Base-by-base conservation (phyloP, 2,329 filamentous ascomycete species). In the Tolypocladium guangdongense region DNA sequence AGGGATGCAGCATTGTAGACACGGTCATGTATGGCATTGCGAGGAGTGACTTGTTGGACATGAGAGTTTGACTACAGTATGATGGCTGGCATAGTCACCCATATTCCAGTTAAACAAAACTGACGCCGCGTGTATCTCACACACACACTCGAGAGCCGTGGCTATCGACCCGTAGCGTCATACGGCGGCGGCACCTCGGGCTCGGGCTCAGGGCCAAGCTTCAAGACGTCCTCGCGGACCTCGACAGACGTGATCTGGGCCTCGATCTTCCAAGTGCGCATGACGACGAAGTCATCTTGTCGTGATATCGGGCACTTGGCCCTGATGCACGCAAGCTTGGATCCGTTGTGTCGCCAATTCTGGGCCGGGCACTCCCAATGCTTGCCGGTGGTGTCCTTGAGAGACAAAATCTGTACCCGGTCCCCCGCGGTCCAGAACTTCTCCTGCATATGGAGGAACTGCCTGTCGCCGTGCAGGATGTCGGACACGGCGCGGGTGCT, bases 1-100 rank as follows among this genome's bases (percentile, higher is more conserved):
- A 35, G 76, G n/a, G n/a, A n/a, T n/a, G 73, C 0, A 53, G 59
- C 51, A 50, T 72, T 7, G 54, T 69, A 48, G 75, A 75, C 56
- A 58, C 71, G 18, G 18, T 63, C 7, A 36, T 72, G 7, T 74
- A 65, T 55, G 68, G 72, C 0, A 56, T 78, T 33, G 52, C 73
- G 49, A 68, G 71, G 53, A 60, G 63, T 7, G 71, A 75, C n/a
- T 35, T 62, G 33, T 46, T 60, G 45, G 32, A 33, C 32, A 33
- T 33, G 8, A 33, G 10, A 33, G 8, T 11, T 33, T 7, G 32
- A 33, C 32, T 33, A 22, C 20, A 3, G 20, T 7, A 16, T 7
- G 4, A 24, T 24, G 20, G 20, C 11, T 24, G 11, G 2, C 20
- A 41, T 7, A 12, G 38, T 16, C 20, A 41, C 20, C 5, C 11